Base-by-base conservation (phyloP, 352 stramenopile genomes). In the Pythium sp. region DNA sequence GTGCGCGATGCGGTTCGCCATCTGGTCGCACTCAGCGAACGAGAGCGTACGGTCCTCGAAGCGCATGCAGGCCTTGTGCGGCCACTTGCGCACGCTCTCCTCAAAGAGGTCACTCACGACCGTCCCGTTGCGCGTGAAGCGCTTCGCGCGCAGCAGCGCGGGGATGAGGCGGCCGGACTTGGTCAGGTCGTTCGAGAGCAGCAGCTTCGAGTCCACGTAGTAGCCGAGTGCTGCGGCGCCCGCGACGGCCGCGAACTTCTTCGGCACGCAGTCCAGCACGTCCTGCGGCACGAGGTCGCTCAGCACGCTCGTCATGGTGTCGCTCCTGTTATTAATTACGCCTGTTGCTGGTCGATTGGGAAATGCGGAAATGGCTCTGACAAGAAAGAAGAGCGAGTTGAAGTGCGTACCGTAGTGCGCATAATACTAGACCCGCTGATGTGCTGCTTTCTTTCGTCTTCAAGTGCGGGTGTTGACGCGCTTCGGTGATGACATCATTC, bases 1-100 rank as follows among this genome's bases (percentile, higher is more conserved):
- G 62, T 88, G 80, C 18, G 89, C 85, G 49, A 97, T 65, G 62
- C 86, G 81, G 70, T 97, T 96, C 15, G 81, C 77, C 32, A 78
- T 71, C 20, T 70, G 72, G 65, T 97, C 86, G n/a, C 82, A 75
- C 67, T 94, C 67, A 5, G 53, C 34, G 64, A 91, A 96, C 64
- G 81, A 86, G 51, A 87, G 61, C 12, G 55, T 70, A 58, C 73
- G 72, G 57, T 72, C 63, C 65, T 86, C 84, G 64, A 84, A 94
- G 56, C 79, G 72, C 62, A 94, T 79, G 57, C 80, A 89, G 41
- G 72, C 34, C 64, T 90, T 91, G 60, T 87, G 73, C 34, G 84
- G 81, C 78, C 78, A 90, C 12, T 68, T 69, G 58, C 64, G 62
- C 36, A 84, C 84, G 58, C 78, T 82, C 54, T 86, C 72, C 58